Evolutionary conservation across 129 eudicot genomes (phyloP).

Genomic region (Artemisia argyi): DNA sequence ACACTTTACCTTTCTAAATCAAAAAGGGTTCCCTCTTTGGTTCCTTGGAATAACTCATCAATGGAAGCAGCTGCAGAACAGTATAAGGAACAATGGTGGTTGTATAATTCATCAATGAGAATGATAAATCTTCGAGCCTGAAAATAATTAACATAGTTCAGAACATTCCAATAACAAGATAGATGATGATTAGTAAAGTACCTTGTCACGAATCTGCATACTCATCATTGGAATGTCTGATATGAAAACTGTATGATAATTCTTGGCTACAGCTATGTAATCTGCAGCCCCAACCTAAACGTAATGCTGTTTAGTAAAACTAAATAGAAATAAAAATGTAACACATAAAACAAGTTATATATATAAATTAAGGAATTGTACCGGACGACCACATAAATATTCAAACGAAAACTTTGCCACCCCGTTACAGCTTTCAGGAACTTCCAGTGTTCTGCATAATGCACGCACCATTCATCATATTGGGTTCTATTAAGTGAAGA

Average conservation of each 20-base stretch:
- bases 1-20: slow-evolving; percentile 81
- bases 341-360: slow-evolving; percentile 1
- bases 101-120: slow-evolving; percentile 90
- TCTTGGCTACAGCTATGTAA: slow-evolving; percentile 84
- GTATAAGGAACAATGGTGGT: slow-evolving; percentile 81
- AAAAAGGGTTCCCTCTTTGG: slow-evolving; percentile 90
- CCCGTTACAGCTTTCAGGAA: slow-evolving; percentile 86
- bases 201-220: slow-evolving; percentile 98
- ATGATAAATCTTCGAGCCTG: slow-evolving; percentile 99
- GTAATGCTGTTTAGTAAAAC: slow-evolving; percentile 16
- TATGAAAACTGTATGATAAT: slow-evolving; percentile 82
- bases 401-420: slow-evolving; percentile 85
- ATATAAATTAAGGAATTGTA: slow-evolving; percentile 28
- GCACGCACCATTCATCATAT: slow-evolving; percentile 21
- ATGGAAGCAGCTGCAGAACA: slow-evolving; percentile 85
- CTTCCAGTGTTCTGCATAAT: slow-evolving; percentile 69
- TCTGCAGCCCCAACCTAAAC: slow-evolving; percentile 96
- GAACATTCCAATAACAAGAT: neutral
- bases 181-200: slow-evolving; percentile 16
- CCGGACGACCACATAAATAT: slow-evolving; percentile 91
- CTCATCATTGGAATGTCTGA: slow-evolving; percentile 93
- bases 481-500: neutral
- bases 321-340: neutral
- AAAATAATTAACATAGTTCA: slow-evolving; percentile 14
- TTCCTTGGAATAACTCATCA: slow-evolving; percentile 91